Conservation (phyloP, 1,284 basidiomycete species). For the Ceratobasidium sp. region DNA sequence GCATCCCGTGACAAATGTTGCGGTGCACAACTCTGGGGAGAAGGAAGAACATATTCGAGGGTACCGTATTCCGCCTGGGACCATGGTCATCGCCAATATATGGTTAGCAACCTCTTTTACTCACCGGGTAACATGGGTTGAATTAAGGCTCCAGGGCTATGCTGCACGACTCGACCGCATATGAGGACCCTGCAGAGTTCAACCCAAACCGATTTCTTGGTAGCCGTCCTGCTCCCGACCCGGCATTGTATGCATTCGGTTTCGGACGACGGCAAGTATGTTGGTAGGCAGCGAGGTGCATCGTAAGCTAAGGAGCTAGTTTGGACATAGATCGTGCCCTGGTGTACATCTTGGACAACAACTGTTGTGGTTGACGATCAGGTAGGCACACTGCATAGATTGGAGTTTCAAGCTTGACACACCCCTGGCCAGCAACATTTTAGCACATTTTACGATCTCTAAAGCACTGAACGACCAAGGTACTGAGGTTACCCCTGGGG, state of each 20-base stretch:
- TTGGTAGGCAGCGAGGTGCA: too few relatives aligned
- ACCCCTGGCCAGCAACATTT: not conserved
- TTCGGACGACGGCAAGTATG: slow-evolving; percentile 18
- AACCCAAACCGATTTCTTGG: slow-evolving; percentile 9
- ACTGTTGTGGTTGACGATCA: slow-evolving; percentile 16
- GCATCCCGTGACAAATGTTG: slow-evolving; percentile 47
- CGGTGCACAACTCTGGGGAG: not conserved
- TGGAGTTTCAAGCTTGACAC: too few relatives aligned
- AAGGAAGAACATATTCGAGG: not conserved
- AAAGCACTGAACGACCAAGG: not conserved
- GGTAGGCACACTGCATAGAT: not conserved
- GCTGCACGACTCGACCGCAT: slow-evolving; percentile 3
- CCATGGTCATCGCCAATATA: slow-evolving; percentile 29
- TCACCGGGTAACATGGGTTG: too few relatives aligned
- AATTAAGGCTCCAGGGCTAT: not conserved
- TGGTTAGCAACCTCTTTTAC: too few relatives aligned
- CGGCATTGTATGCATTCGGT: slow-evolving; percentile 13
- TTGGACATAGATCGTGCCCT: too few relatives aligned
- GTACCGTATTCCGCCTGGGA: slow-evolving; percentile 12
- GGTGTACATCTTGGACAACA: slow-evolving; percentile 21
- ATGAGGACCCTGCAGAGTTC: not conserved
- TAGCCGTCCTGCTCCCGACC: not conserved
- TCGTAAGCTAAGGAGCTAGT: too few relatives aligned
- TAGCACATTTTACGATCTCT: slow-evolving; percentile 1
- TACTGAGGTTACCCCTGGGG: not conserved